Conservation (phyloP, 106 monocot species). For the Iris macrosiphon region DNA sequence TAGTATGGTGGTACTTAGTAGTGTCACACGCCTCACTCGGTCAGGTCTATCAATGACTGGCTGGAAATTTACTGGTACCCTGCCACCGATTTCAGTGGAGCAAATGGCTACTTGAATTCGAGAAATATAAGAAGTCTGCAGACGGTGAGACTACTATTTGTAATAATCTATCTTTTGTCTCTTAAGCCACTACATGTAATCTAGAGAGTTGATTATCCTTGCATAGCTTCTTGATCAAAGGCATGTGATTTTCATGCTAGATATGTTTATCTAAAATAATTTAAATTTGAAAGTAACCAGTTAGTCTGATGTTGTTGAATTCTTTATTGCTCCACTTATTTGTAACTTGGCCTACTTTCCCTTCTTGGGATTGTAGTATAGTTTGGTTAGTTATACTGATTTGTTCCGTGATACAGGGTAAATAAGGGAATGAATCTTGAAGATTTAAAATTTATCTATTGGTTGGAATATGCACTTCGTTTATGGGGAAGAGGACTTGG, state of each 20-base stretch:
- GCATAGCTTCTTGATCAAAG: too few species aligned
- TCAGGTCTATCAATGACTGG: slow-evolving; percentile 98
- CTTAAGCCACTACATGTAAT: too few species aligned
- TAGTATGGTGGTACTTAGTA: slow-evolving; percentile 85
- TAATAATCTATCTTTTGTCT: too few species aligned
- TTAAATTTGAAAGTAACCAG: too few species aligned
- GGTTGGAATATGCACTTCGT: slow-evolving; percentile 99
- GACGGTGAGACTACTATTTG: slow-evolving; percentile 63
- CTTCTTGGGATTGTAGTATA: background rate
- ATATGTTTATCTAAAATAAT: too few species aligned
- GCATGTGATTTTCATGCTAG: too few species aligned
- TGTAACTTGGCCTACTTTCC: background rate
- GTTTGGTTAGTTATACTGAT: background rate
- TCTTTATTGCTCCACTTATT: background rate
- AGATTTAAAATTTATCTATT: slow-evolving; percentile 98
- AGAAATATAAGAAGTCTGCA: slow-evolving; percentile 83
- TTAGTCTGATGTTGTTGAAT: too few species aligned
- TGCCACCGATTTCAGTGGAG: slow-evolving; percentile 77
- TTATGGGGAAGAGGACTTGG: slow-evolving; percentile 99
- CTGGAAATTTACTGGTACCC: slow-evolving; percentile 84
- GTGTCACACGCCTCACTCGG: slow-evolving; percentile 86
- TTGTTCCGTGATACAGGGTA: slow-evolving; percentile 35
- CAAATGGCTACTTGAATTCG: slow-evolving; percentile 75
- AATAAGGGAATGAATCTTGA: slow-evolving; percentile 89
- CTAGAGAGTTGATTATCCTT: too few species aligned